Evolutionary conservation across 116 monocot genomes (phyloP).

Genomic region (Iris pallida): DNA sequence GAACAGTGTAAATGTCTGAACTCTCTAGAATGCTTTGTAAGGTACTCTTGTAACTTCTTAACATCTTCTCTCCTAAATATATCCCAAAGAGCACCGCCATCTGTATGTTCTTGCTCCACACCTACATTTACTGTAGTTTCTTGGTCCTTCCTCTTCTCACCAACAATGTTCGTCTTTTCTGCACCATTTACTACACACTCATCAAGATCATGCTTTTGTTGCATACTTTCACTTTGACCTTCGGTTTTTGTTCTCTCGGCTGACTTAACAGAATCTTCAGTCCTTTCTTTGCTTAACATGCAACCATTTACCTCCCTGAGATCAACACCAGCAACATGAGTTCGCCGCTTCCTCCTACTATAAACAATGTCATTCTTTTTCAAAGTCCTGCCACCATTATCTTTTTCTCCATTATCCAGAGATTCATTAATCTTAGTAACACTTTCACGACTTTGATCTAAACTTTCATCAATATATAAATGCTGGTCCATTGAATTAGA

Average conservation of each 20-base stretch:
- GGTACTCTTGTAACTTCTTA: slow-evolving; percentile 32
- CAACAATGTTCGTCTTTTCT: background rate
- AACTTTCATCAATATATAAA: too few relatives aligned
- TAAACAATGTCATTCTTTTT: slow-evolving; percentile 13
- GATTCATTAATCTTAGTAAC: background rate
- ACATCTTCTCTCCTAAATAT: slow-evolving; percentile 55
- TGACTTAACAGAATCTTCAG: slow-evolving; percentile 1
- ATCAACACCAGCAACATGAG: background rate
- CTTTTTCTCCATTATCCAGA: background rate
- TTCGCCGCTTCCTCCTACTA: slow-evolving; percentile 7
- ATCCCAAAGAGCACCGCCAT: slow-evolving; percentile 54
- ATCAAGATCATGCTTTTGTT: background rate
- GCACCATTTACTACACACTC: background rate
- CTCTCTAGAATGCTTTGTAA: slow-evolving; percentile 32
- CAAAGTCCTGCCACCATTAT: background rate
- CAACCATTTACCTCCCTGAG: slow-evolving; percentile 1
- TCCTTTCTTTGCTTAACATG: background rate
- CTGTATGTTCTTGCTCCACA: background rate
- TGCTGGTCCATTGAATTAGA: too few relatives aligned
- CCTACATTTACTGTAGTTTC: background rate
- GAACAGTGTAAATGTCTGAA: slow-evolving; percentile 38
- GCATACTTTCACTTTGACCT: background rate
- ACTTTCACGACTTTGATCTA: background rate
- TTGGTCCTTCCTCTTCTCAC: background rate
- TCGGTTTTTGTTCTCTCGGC: background rate